Conservation (phyloP, 2,329 filamentous ascomycete species). For the Cladosporium sp. region DNA sequence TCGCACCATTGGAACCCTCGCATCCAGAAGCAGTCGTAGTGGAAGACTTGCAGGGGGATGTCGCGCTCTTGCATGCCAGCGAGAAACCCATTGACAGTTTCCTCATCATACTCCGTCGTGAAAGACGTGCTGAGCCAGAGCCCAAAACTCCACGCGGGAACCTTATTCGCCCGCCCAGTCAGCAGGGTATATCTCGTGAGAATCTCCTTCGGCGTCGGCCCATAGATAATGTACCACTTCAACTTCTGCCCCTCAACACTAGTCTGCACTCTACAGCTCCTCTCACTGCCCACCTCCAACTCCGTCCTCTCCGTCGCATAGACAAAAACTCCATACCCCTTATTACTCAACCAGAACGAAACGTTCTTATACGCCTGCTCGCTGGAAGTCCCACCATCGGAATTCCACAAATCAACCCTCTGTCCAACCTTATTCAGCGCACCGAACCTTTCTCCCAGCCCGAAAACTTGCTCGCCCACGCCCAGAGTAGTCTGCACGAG, state of each 20-base stretch:
- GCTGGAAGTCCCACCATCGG: conserved; percentile 59
- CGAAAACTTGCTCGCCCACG: conserved; percentile 63
- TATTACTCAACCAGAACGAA: conserved; percentile 63
- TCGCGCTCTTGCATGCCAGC: conserved; percentile 62
- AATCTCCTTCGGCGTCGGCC: conserved; percentile 66
- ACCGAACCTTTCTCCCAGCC: conserved; percentile 71
- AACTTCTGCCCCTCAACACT: conserved; percentile 64
- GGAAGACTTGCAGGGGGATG: conserved; percentile 66
- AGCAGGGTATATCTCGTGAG: conserved; percentile 62
- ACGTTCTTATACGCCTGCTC: conserved; percentile 71
- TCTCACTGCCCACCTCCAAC: conserved; percentile 68
- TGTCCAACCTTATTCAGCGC: conserved; percentile 74
- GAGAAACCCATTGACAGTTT: conserved; percentile 62
- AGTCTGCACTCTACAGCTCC: conserved; percentile 66
- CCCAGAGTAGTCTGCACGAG: conserved; percentile 43
- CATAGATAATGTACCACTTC: conserved; percentile 71
- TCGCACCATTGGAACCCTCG: conserved; percentile 71
- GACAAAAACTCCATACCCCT: conserved; percentile 73
- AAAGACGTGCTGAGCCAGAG: conserved; percentile 74
- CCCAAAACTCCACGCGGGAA: conserved; percentile 71
- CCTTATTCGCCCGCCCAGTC: conserved; percentile 59
- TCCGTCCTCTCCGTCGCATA: conserved; percentile 66
- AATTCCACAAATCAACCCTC: conserved; percentile 59
- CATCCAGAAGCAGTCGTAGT: conserved; percentile 77
- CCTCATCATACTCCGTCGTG: conserved; percentile 67